Percentiles rank a stretch among this genome's conserved stretches.
Conservation (phyloP, 495 filamentous ascomycete genomes). For the Aspergillus bridgeri region DNA sequence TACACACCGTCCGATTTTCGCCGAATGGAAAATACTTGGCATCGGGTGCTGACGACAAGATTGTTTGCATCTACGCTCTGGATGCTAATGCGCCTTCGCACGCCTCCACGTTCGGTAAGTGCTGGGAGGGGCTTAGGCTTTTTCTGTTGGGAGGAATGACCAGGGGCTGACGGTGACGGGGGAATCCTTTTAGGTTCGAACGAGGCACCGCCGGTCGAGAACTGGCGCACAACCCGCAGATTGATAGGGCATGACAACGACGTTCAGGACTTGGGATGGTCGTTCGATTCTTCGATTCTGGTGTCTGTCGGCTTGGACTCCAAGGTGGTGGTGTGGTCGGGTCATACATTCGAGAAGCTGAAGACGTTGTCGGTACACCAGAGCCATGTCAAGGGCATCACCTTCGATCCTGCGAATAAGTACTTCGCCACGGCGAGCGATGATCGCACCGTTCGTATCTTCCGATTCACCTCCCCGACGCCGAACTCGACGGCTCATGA, state of each 20-base stretch:
- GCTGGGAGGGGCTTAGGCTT: background rate
- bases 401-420: slow-evolving; percentile 97
- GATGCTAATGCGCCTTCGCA: slow-evolving; percentile 76
- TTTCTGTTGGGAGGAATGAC: background rate
- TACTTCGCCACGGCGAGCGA: slow-evolving; percentile 98
- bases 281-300: slow-evolving; percentile 89
- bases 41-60: slow-evolving; percentile 95
- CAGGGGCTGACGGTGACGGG: slow-evolving; percentile 6
- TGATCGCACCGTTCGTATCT: slow-evolving; percentile 94
- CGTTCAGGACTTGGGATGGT: slow-evolving; percentile 97
- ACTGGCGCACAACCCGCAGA: slow-evolving; percentile 90
- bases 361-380: slow-evolving; percentile 88
- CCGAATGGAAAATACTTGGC: slow-evolving; percentile 90
- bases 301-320: slow-evolving; percentile 97
- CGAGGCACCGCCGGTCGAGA: slow-evolving; percentile 89
- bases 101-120: slow-evolving; percentile 69
- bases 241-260: slow-evolving; percentile 98
- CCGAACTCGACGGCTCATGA: slow-evolving; percentile 94
- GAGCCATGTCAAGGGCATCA: slow-evolving; percentile 97
- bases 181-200: slow-evolving; percentile 61
- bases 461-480: slow-evolving; percentile 84
- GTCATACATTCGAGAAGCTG: slow-evolving; percentile 94
- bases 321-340: slow-evolving; percentile 97
- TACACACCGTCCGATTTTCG: slow-evolving; percentile 94
- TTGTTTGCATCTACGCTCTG: slow-evolving; percentile 92